Base-by-base conservation (phyloP, 257 asterid species). In the Scutellaria barbata region DNA sequence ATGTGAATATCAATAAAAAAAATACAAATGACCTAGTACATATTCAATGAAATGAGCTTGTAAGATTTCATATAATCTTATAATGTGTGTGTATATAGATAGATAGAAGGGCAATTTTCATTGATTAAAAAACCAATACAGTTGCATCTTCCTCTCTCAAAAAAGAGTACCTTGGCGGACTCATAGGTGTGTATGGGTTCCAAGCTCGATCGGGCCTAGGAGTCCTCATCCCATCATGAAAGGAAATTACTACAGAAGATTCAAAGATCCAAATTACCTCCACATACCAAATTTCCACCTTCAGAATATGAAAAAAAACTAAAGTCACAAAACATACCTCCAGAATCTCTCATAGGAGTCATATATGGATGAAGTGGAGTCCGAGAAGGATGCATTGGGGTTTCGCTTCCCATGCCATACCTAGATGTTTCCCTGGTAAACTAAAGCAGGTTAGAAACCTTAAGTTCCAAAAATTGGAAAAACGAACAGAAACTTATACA, bases 291-390 rank as follows among this genome's bases (percentile, higher is more conserved):
- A 9, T 14, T 39, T 61, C 16, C 37, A 61, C 46, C 10, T 17
- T 42, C n/a, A n/a, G n/a, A n/a, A n/a, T n/a, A n/a, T 62, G 5
- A 41, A 33, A 62, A 41, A 16, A 62, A 61, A 14, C 14, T n/a
- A 41, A 22, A 62, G 20, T 62, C 16, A 62, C 18, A 42, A 62
- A 46, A 46, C 67, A 55, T 73, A 88, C 95, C 96, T 79, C 85
- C 96, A 60, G 98, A 77, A 79, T 94, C 99, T 82, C 96, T 85
- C 99, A 94, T 91, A 33, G 99, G 99, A 51, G 99, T 94, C 96
- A 84, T 89, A 73, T 82, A 86, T 17, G 97, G 99, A 83, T 88
- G 97, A 61, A 91, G 84, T 12, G 99, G 99, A 76, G 99, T 94
- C 62, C 96, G 88, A 78, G 95, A 91, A 71, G 98, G 96, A 82